Conservation (phyloP, 2,329 filamentous ascomycete species). For the Pseudogymnoascus pannorum region DNA sequence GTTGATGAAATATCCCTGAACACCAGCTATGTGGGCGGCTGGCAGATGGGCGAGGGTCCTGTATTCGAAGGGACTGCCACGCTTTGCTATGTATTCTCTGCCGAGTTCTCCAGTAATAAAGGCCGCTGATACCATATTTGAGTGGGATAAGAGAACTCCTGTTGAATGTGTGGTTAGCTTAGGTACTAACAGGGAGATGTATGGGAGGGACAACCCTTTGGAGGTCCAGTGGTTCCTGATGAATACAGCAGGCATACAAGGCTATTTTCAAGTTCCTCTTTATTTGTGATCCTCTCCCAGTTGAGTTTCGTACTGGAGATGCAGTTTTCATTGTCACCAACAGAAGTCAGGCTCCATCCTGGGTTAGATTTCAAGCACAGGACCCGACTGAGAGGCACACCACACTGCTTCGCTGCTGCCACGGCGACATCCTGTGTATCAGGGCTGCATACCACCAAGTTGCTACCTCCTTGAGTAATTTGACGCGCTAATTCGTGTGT, state of each 20-base stretch:
- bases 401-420: conserved; percentile 39
- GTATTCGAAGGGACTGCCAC: conserved; percentile 28
- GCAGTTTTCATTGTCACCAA: conserved; percentile 52
- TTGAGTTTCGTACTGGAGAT: conserved; percentile 37
- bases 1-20: conserved; percentile 40
- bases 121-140: conserved; percentile 60
- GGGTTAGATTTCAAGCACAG: conserved; percentile 54
- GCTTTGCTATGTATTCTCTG: conserved; percentile 23
- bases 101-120: conserved; percentile 28
- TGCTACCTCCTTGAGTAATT: conserved; percentile 60
- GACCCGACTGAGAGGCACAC: conserved; percentile 48
- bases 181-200: neutral
- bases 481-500: conserved; percentile 68
- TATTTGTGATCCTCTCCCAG: conserved; percentile 53
- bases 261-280: conserved; percentile 41
- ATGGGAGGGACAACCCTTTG: conserved; percentile 46
- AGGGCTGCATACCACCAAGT: conserved; percentile 58
- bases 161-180: conserved; percentile 26
- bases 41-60: conserved; percentile 40
- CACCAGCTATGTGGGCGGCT: conserved; percentile 40
- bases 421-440: conserved; percentile 56
- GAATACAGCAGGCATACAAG: conserved; percentile 69
- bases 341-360: conserved; percentile 48
- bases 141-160: conserved; percentile 70
- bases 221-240: conserved; percentile 70